These are phyloP conservation scores for Mycena galericulata DNA, from an alignment of 768 basidiomycete genomes.

Conservation along the genomic window DNA sequence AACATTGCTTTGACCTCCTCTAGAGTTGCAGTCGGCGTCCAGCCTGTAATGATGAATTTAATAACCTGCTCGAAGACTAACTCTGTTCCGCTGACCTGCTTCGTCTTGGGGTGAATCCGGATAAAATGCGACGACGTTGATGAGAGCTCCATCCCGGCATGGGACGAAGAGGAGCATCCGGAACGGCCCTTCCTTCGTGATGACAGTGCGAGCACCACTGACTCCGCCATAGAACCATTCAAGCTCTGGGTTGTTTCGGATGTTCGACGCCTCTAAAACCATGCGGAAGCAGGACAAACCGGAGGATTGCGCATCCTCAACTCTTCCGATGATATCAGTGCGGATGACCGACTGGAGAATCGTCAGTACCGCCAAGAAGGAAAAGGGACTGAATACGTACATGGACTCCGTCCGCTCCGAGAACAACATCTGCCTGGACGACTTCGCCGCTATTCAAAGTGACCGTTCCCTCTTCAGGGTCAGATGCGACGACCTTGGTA, in stretches of 20 bases:
- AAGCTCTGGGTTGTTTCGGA: slow-evolving; percentile 5
- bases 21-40: background rate
- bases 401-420: slow-evolving; percentile 51
- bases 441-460: slow-evolving; percentile 51
- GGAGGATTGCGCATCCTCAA: background rate
- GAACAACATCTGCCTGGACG: slow-evolving; percentile 47
- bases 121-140: slow-evolving; percentile 22
- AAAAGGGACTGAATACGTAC: background rate
- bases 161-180: slow-evolving; percentile 6
- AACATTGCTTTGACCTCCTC: background rate
- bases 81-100: background rate
- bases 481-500: slow-evolving; percentile 11
- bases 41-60: too few relatives aligned
- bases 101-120: slow-evolving; percentile 22
- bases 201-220: slow-evolving; percentile 2
- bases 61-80: background rate
- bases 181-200: background rate
- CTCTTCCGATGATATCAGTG: slow-evolving; percentile 6
- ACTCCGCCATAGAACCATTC: slow-evolving; percentile 26
- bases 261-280: slow-evolving; percentile 19
- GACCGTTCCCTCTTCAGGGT: slow-evolving; percentile 44
- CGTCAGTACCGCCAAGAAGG: background rate
- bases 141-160: slow-evolving; percentile 17
- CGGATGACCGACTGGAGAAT: slow-evolving; percentile 23
- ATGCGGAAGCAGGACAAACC: slow-evolving; percentile 26